Evolutionary conservation across 163 green algal genomes (phyloP), one percentile per base, ranked within the genome.

Genomic region (Chlorella variabilis): DNA sequence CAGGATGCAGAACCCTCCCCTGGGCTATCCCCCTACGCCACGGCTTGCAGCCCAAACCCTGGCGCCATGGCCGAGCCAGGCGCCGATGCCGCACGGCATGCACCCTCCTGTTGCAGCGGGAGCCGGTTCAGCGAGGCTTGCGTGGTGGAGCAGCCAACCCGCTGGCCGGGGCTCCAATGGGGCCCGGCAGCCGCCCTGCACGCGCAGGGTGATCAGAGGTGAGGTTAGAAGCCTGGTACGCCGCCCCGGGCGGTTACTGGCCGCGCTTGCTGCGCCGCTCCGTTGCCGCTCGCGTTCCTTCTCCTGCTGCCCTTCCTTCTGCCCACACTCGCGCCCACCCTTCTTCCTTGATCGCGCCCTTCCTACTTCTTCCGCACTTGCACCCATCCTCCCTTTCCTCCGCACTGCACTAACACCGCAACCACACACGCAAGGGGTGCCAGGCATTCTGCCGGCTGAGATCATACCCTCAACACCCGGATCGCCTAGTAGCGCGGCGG

Each of bases 401-500:
- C n/a, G n/a, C n/a, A n/a, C n/a, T n/a, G 25, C 38, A 58, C 54
- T 69, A 56, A 79, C 51, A 36, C 36, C 33, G 56, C 51, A 69
- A 48, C 71, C 36, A 13, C 33, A 56, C 63, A 79, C 80, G 80
- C 80, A 85, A 85, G 71, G 80, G 80, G 80, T 82, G 80, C 80
- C 63, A 81, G 74, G 71, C 51, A n/a, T 56, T 77, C 27, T 21
- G 38, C 65, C 54, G 81, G 81, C 81, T 85, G 81, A 85, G 81
- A 85, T 41, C n/a, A 78, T 67, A 82, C 81, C 81, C 62, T 85
- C 59, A 85, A 41, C 29, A 85, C 81, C 74, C 81, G 81, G 81
- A 82, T 29, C 15, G 7, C 73, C 58, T 75, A 82, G 31, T 42
- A 75, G 73, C 38, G 36, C 81, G 81, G 56, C 81, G 81, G 73